Conservation (phyloP, 192 early-diverging fungal species). For the Entomortierella lignicola region DNA sequence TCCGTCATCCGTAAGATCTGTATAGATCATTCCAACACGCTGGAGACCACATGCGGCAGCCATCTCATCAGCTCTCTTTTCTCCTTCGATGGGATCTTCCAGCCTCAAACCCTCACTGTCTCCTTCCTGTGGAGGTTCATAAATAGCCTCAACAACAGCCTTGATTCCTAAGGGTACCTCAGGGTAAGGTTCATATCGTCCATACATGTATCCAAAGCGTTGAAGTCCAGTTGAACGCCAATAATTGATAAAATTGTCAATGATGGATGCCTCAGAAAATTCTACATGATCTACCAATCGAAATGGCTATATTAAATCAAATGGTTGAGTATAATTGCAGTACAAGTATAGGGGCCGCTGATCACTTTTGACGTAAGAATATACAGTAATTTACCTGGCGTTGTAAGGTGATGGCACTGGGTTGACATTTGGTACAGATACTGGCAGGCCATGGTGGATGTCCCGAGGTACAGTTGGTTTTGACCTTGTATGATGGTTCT, state of each 20-base stretch:
- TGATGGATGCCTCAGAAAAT: slow-evolving; percentile 81
- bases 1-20: slow-evolving; percentile 89
- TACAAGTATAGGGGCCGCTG: too few species aligned
- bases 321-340: too few species aligned
- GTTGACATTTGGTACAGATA: slow-evolving; percentile 99
- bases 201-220: slow-evolving; percentile 95
- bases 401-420: slow-evolving; percentile 90
- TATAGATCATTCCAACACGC: slow-evolving; percentile 91
- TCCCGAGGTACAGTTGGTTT: slow-evolving; percentile 77
- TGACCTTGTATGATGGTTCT: slow-evolving; percentile 83
- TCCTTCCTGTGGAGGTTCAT: slow-evolving; percentile 91
- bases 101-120: slow-evolving; percentile 81
- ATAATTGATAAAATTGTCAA: slow-evolving; percentile 88
- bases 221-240: slow-evolving; percentile 91
- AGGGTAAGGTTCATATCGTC: slow-evolving; percentile 87
- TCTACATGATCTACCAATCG: slow-evolving; percentile 98
- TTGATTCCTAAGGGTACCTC: slow-evolving; percentile 97
- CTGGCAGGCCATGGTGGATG: slow-evolving; percentile 94
- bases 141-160: slow-evolving; percentile 93
- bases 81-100: slow-evolving; percentile 65
- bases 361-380: too few species aligned
- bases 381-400: slow-evolving; percentile 62
- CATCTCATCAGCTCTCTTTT: slow-evolving; percentile 67
- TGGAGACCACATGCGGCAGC: slow-evolving; percentile 76
- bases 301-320: slow-evolving; percentile 68